phyloP scores from a whole-genome alignment of 192 early-diverging fungal genomes.

The Backusella mclennaniae region DNA sequence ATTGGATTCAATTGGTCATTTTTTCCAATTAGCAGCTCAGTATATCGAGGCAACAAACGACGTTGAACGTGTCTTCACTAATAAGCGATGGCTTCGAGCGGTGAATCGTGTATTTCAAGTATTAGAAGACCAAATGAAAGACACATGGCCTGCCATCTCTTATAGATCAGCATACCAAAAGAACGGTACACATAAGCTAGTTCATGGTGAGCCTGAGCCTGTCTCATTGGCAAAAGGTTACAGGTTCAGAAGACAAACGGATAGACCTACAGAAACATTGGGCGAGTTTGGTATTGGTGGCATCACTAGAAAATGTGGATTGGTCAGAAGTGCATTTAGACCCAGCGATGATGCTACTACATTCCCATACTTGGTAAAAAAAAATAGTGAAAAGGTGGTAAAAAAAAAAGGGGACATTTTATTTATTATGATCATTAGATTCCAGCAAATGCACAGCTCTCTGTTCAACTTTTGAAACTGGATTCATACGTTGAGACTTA shows the following conservation, averaged over 20 bases:
- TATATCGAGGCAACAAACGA: conserved; percentile 52
- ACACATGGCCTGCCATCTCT: conserved; percentile 39
- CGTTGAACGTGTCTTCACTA: conserved; percentile 32
- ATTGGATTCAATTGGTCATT: conserved; percentile 65
- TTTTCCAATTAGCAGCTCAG: conserved; percentile 51
- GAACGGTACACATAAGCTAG: background rate
- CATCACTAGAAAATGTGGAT: conserved; percentile 28
- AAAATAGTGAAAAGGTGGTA: background rate
- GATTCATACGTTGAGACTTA: background rate
- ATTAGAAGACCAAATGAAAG: conserved; percentile 45
- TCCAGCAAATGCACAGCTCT: conserved; percentile 50
- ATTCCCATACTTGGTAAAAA: conserved; percentile 48
- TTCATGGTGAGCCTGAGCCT: conserved; percentile 15
- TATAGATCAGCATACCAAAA: background rate
- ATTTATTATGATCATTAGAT: conserved; percentile 24
- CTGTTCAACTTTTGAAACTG: conserved; percentile 16
- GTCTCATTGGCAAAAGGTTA: conserved; percentile 38
- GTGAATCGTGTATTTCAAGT: conserved; percentile 42
- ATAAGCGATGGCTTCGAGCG: conserved; percentile 45
- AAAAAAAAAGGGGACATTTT: background rate
- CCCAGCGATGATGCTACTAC: conserved; percentile 59
- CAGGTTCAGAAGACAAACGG: conserved; percentile 35
- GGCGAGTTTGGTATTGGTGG: conserved; percentile 43
- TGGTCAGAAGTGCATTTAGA: conserved; percentile 52
- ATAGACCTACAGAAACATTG: conserved; percentile 48